Base-by-base conservation (phyloP, 352 stramenopile genomes). In the Phytophthora cryptogea region DNA sequence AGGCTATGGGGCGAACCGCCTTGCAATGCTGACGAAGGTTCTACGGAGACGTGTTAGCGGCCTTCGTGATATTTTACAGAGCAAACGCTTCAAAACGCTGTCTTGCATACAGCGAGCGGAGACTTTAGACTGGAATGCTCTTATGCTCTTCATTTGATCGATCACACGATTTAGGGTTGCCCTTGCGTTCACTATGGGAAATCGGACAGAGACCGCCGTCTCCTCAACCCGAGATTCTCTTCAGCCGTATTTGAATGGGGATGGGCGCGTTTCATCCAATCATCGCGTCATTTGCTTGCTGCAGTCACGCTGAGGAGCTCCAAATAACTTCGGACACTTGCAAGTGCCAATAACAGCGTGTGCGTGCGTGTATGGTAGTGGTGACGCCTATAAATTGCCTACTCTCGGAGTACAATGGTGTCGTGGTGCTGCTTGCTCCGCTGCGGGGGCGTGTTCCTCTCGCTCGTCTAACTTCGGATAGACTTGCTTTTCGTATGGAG, bases 401-500 rank as follows among this genome's bases (percentile, higher is more conserved):
- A 27, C 20, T 23, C 20, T 23, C 20, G 1, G 2, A 23, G 20
- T 23, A 23, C 20, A 23, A 23, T 23, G 20, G 20, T 23, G 2
- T 23, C 20, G 20, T 23, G 20, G 1, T 23, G 20, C 20, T 23
- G 20, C 20, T 23, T 23, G 20, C 2, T 23, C 20, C 1, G 20
- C 20, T 23, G 20, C 2, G 20, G 20, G 20, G 20, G 20, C 41
- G 48, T 54, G 32, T 48, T 47, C 10, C 14, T 20, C 17, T 52
- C 40, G 2, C 10, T 53, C 11, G 54, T 47, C 55, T 14, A 46
- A 46, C 40, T 32, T 35, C 8, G 8, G 35, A 28, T 14, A 16
- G 20, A 51, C 37, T 62, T 56, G 51, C 0, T 7, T 36, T 57
- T 53, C 48, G 59, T 66, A 57, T 57, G 43, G 23, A 55, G 35